phyloP scores from a whole-genome alignment of 1,284 basidiomycete species.

The Cronartium ribicola region DNA sequence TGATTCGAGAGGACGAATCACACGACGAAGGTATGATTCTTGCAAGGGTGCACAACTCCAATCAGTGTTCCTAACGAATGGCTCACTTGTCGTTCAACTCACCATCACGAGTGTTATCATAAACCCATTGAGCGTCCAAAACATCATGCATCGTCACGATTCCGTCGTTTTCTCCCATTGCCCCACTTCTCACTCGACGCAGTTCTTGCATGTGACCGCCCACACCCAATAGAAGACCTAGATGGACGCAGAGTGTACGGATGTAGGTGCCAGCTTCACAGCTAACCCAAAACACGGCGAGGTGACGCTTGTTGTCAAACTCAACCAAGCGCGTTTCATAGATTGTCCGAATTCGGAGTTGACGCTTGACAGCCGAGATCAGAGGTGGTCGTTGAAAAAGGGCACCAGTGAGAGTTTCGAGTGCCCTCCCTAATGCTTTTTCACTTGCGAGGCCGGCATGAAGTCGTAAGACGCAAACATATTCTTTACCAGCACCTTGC shows the following conservation, averaged over 20 bases:
- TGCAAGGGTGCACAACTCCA: background rate
- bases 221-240: constrained; percentile 89
- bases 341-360: constrained; percentile 94
- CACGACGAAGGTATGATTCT: constrained; percentile 95
- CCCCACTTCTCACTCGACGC: constrained; percentile 87
- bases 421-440: constrained; percentile 79
- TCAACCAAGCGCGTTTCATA: constrained; percentile 94
- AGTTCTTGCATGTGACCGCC: constrained; percentile 99
- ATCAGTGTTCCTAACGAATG: background rate
- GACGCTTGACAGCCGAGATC: constrained; percentile 98
- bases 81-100: constrained; percentile 47
- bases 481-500: constrained; percentile 97
- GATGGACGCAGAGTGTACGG: constrained; percentile 93
- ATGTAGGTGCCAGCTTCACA: constrained; percentile 99
- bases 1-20: constrained; percentile 89
- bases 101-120: constrained; percentile 98
- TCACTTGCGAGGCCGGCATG: constrained; percentile 78
- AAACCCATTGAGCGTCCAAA: constrained; percentile 96
- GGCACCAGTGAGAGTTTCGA: constrained; percentile 95
- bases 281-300: constrained; percentile 96
- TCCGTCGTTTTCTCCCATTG: constrained; percentile 93
- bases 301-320: constrained; percentile 94
- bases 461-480: constrained; percentile 90
- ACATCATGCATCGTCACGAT: constrained; percentile 99
- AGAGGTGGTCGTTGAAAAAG: constrained; percentile 98